Evolutionary conservation across 2,329 filamentous ascomycete genomes (phyloP), one percentile per base, ranked within the genome.

Genomic region (Paecilomyces sp.): DNA sequence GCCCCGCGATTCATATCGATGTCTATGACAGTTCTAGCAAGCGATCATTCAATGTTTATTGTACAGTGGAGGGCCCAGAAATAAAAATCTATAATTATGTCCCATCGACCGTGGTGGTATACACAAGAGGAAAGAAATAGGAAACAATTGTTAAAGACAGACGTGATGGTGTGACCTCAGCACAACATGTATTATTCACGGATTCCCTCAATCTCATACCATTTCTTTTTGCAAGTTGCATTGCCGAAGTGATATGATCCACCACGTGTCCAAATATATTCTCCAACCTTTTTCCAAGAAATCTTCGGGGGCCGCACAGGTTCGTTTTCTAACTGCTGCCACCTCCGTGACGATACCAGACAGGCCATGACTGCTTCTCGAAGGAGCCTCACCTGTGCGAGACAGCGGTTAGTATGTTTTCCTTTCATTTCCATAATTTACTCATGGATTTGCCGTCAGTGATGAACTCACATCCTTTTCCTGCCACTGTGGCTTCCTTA

Each of bases 211-310:
- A 82, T 65, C 68, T 85, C 80, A 15, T 76, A 70, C 80, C 83
- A 87, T 73, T 85, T 86, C 73, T 83, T 85, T 70, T 85, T 85
- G 66, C 83, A 85, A 0, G 85, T 86, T 1, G 83, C 79, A 64
- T 84, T 82, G 2, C 83, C 84, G 66, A 86, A 87, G 34, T 77
- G 76, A 66, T 87, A 87, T 2, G 79, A 80, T 7, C 83, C 83
- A 2, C 83, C 82, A 53, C 81, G 68, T 3, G 71, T 66, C 62
- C 67, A 70, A 58, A 88, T 85, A 62, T 79, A 81, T 33, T 83
- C 78, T 1, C 80, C 78, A 24, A 87, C 79, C 58, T 78, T 79
- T 73, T 85, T 85, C 85, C 85, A 87, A 0, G 82, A 80, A 1
- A 86, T 74, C 67, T 81, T 84, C 1, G 72, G 72, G 1, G 67